These are phyloP conservation scores for Seiridium cupressi DNA, from an alignment of 2,329 filamentous ascomycete genomes.

Conservation along the genomic window DNA sequence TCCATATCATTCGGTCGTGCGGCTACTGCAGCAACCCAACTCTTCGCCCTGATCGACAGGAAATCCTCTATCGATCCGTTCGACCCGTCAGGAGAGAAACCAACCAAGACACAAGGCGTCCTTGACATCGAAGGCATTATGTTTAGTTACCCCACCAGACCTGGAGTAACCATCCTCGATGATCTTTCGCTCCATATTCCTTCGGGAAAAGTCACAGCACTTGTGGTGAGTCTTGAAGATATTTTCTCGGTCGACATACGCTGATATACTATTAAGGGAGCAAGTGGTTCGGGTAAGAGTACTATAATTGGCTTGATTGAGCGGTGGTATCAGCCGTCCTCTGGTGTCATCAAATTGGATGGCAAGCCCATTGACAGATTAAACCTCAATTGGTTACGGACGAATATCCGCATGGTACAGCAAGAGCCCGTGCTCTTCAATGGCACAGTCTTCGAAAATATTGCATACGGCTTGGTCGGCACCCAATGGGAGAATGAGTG, in stretches of 20 bases:
- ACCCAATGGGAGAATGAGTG: constrained; percentile 46
- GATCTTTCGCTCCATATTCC: constrained; percentile 52
- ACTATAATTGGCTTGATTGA: constrained; percentile 68
- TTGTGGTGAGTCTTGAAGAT: constrained; percentile 42
- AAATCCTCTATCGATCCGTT: not conserved
- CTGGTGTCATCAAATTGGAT: not conserved
- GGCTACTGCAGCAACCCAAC: not conserved
- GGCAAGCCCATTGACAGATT: constrained; percentile 36
- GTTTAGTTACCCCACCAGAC: constrained; percentile 67
- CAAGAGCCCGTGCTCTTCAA: constrained; percentile 67
- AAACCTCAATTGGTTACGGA: constrained; percentile 59
- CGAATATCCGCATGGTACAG: constrained; percentile 60
- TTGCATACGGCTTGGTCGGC: constrained; percentile 53
- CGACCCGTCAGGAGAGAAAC: not conserved
- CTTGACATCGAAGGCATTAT: constrained; percentile 59
- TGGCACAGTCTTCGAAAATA: constrained; percentile 59
- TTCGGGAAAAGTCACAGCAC: constrained; percentile 64
- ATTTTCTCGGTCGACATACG: too few species aligned
- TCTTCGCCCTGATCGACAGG: constrained; percentile 1
- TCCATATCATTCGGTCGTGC: not conserved
- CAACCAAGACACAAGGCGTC: constrained; percentile 29
- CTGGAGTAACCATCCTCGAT: constrained; percentile 58
- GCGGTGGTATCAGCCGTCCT: constrained; percentile 57
- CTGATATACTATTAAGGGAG: constrained; percentile 36
- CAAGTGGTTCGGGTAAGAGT: constrained; percentile 69